Evolutionary conservation across 1,139 yeast genomes (phyloP).

Genomic region (Pichia sp.): DNA sequence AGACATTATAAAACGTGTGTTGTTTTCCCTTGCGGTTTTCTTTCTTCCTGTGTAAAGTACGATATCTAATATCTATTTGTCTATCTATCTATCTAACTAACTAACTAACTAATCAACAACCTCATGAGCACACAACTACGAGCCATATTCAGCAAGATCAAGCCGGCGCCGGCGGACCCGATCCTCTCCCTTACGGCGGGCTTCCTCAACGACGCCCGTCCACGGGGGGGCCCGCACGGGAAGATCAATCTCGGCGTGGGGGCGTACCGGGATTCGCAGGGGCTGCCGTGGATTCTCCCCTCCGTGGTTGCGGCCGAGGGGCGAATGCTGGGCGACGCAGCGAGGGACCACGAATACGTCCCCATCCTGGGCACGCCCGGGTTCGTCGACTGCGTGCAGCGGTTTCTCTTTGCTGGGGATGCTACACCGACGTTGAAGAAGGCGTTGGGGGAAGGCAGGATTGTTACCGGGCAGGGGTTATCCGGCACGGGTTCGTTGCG

Average conservation of each 20-base stretch:
- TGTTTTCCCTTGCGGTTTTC: too few relatives aligned
- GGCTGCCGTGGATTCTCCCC: conserved; percentile 86
- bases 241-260: conserved; percentile 91
- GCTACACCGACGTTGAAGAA: conserved; percentile 25
- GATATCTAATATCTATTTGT: too few relatives aligned
- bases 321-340: conserved; percentile 33
- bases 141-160: conserved; percentile 3
- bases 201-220: conserved; percentile 47
- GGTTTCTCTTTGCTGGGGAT: conserved; percentile 34
- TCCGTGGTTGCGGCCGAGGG: conserved; percentile 66
- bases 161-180: conserved; percentile 62
- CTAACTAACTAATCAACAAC: too few relatives aligned
- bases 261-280: conserved; percentile 80
- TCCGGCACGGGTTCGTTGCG: conserved; percentile 58
- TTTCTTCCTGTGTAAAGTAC: too few relatives aligned
- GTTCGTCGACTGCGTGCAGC: conserved; percentile 44
- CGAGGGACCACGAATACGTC: conserved; percentile 53
- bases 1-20: too few relatives aligned
- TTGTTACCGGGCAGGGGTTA: conserved; percentile 52
- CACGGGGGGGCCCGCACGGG: conserved; percentile 33
- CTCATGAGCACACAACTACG: background rate
- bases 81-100: too few relatives aligned
- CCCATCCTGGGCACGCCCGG: conserved; percentile 48
- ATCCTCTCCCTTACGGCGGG: conserved; percentile 63
- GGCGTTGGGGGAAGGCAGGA: conserved; percentile 42